Conservation (phyloP, 164 flowering plant species). For the Akebia trifoliata region DNA sequence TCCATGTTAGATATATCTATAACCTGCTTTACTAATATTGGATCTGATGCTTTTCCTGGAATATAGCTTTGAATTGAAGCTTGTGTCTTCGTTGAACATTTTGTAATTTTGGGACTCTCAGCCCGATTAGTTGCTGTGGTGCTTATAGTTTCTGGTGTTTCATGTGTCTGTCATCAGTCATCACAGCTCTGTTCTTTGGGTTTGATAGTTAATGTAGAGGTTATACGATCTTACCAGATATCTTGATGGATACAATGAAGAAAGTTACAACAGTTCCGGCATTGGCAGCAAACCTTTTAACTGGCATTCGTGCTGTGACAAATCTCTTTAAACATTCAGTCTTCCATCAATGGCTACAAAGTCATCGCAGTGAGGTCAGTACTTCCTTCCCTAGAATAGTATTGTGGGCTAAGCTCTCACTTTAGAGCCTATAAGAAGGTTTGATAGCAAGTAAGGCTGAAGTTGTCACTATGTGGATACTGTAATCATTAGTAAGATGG, state of each 20-base stretch:
- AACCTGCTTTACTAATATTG: background rate
- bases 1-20: background rate
- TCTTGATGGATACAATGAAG: slow-evolving; percentile 55
- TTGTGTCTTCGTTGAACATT: no score
- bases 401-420: background rate
- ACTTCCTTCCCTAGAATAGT: background rate
- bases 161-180: no score
- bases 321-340: slow-evolving; percentile 72
- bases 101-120: no score
- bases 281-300: slow-evolving; percentile 66
- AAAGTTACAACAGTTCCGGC: slow-evolving; percentile 52
- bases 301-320: slow-evolving; percentile 59
- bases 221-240: slow-evolving; percentile 40
- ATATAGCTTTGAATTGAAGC: no score
- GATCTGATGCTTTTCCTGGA: no score
- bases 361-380: slow-evolving; percentile 68
- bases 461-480: no score
- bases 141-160: background rate
- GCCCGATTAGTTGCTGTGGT: slow-evolving; percentile 2
- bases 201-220: slow-evolving; percentile 4
- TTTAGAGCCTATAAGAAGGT: background rate
- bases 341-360: slow-evolving; percentile 63
- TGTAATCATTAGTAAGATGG: no score
- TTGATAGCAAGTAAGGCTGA: background rate
- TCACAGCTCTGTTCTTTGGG: background rate